Evolutionary conservation across 2,329 filamentous ascomycete genomes (phyloP), one percentile per base, ranked within the genome.

Genomic region (Curvularia sp.): DNA sequence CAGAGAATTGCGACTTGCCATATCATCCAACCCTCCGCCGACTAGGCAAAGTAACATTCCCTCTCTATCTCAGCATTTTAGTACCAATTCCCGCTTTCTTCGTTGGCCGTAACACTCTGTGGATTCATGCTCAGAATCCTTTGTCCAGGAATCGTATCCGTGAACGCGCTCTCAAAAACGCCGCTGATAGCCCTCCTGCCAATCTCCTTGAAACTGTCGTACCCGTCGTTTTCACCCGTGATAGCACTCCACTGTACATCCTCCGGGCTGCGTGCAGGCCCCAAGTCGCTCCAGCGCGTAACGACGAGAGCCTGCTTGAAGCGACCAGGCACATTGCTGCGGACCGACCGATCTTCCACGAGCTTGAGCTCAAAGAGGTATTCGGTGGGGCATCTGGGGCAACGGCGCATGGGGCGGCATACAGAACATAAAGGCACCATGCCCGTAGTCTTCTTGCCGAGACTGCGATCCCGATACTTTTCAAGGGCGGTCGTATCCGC

Each of bases 281-380:
- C 86, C 15, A 89, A 69, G 72, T 89, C 86, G 59, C 81, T 83
- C 86, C 86, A 89, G 18, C 86, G 75, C 7, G 86, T 88, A 4
- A 87, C 82, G 4, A 86, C 80, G 53, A 89, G 80, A 1, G 83
- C 82, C 55, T 88, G 85, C 64, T 84, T 86, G 73, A 89, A 89
- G 3, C 77, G 73, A 10, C 77, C 69, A 66, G 36, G 74, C 60
- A 6, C 78, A 70, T 64, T 83, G 78, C 27, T 69, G 32, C 67
- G 65, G 7, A 71, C 67, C 1, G 55, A 72, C 46, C 76, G 80
- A 60, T 88, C 85, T 71, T 89, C 86, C 1, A 82, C 78, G 57
- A 88, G 76, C 60, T 84, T 86, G 6, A 88, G 70, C 69, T 88
- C 86, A 47, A 87, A 79, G 10, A 88, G 74, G 60, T 88, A 88